Evolutionary conservation across 257 asterid species (phyloP), one percentile per base, ranked within the genome.

Genomic region (Cruciata laevipes): DNA sequence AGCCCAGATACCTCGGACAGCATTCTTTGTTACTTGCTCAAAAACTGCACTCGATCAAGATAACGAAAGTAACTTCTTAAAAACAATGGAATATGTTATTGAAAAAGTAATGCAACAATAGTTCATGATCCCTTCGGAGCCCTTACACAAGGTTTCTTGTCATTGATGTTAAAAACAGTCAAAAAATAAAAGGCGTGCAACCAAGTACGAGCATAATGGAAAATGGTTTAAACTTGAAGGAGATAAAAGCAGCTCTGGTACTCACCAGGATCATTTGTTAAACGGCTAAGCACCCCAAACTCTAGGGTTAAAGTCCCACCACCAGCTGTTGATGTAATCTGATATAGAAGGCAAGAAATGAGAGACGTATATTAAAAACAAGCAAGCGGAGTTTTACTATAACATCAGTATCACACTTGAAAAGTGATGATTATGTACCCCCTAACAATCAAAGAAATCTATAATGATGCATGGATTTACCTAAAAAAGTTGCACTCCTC

Each of bases 271-370:
- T 94, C 88, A 83, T 88, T 86, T 58, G 95, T 94, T 78, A 94
- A 80, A 81, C 95, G 96, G 80, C 99, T 94, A 76, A 94, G 97
- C 75, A 88, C 87, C 62, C 99, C 97, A 69, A 94, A 94, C 78
- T 94, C 99, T 84, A 94, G 74, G 25, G 96, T 88, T 76, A 94
- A 80, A 76, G 99, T 94, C 73, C 99, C 99, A 73, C 99, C 99
- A 76, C 99, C 99, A 76, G 99, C 99, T 67, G 99, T 94, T 52
- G 99, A 94, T 58, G 99, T 94, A 69, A 94, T 79, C 99, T 94
- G 80, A 74, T 71, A 78, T 74, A 33, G 69, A 80, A 65, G 66
- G 69, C 74, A 69, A 42, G 49, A 56, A 69, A 56, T 16, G 58
- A 60, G 30, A 38, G 30, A 55, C 23, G 23, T 25, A 49, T 17